A percentile compares a stretch with the other conserved stretches of the same genome.
These are phyloP conservation scores for Amanita brunnescens DNA, from an alignment of 768 basidiomycete genomes.

Conservation along the genomic window DNA sequence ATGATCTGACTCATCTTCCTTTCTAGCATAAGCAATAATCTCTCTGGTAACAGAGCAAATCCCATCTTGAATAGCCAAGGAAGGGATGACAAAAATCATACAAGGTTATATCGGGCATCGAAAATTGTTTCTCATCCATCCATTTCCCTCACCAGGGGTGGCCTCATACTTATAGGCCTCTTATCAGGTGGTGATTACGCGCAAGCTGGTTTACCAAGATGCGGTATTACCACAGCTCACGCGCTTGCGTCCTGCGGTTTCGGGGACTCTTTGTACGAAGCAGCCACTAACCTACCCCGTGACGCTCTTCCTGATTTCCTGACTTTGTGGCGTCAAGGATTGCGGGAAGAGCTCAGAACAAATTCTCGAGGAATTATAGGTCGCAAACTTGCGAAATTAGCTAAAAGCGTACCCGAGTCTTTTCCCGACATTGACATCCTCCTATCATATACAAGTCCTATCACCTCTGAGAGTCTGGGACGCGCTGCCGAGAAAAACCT, in stretches of 20 bases:
- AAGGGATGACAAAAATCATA: conserved; percentile 67
- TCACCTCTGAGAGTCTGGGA: conserved; percentile 59
- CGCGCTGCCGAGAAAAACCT: conserved; percentile 24
- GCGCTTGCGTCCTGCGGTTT: conserved; percentile 79
- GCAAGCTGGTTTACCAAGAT: conserved; percentile 56
- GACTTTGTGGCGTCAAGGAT: conserved; percentile 49
- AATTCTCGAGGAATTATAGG: conserved; percentile 57
- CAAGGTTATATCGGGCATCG: conserved; percentile 32
- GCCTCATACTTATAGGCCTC: conserved; percentile 75
- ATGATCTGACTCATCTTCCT: conserved; percentile 8
- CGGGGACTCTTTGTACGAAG: conserved; percentile 57
- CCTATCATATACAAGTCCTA: conserved; percentile 72
- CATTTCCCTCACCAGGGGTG: conserved; percentile 50
- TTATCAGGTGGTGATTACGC: conserved; percentile 91
- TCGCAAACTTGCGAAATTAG: conserved; percentile 54
- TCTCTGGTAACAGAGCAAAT: conserved; percentile 64
- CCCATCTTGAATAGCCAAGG: conserved; percentile 57
- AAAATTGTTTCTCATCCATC: conserved; percentile 37
- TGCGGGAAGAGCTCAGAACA: conserved; percentile 58
- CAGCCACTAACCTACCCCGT: conserved; percentile 40
- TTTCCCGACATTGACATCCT: conserved; percentile 73
- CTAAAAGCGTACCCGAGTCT: conserved; percentile 50
- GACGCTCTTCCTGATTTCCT: conserved; percentile 45
- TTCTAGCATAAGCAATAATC: conserved; percentile 55
- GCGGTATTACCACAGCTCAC: conserved; percentile 63